Conservation (phyloP, 2,329 filamentous ascomycete genomes). For the Aspergillus sp. region DNA sequence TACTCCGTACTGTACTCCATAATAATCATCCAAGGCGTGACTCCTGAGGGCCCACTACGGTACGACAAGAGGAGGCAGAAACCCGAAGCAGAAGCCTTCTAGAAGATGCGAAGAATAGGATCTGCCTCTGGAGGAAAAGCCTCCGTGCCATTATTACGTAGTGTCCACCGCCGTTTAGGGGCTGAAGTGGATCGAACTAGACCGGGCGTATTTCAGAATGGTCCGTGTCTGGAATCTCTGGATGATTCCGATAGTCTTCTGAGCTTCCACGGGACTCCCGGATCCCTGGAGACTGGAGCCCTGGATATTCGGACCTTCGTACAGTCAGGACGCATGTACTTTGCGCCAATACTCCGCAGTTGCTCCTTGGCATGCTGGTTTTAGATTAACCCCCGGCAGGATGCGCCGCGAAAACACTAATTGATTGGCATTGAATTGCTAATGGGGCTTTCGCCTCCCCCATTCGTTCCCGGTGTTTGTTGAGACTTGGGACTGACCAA, state of each 20-base stretch:
- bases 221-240: background rate
- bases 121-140: background rate
- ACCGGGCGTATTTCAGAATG: background rate
- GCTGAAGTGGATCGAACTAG: background rate
- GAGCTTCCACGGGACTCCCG: background rate
- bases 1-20: background rate
- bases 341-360: too few species aligned
- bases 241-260: background rate
- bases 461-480: background rate
- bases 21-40: background rate
- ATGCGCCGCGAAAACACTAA: too few species aligned
- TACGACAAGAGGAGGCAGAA: background rate
- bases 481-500: too few species aligned
- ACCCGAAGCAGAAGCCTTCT: slow-evolving; percentile 18
- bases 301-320: too few species aligned
- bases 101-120: slow-evolving; percentile 22
- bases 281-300: background rate
- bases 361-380: too few species aligned
- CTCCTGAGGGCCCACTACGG: background rate
- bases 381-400: too few species aligned
- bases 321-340: too few species aligned
- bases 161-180: background rate
- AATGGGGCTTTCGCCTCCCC: background rate
- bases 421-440: background rate
- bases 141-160: background rate